Evolutionary conservation across 306 rosid genomes (phyloP).

Genomic region (Mucuna pruriens): DNA sequence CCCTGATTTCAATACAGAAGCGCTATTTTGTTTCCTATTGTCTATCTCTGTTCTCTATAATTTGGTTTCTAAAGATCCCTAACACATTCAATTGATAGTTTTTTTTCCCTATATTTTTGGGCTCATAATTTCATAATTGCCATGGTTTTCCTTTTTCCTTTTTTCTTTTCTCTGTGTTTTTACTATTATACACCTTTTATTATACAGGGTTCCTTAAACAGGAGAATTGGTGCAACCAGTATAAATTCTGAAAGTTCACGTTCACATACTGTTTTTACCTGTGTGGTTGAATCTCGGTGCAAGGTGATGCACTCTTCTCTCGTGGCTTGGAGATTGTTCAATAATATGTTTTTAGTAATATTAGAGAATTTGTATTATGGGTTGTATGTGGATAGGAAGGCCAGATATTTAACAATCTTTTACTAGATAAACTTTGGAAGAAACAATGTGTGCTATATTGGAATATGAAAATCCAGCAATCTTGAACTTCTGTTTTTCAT

Average conservation of each 20-base stretch:
- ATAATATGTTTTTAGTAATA: background rate
- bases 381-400: slow-evolving; percentile 12
- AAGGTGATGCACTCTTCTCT: slow-evolving; percentile 59
- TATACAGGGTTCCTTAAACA: slow-evolving; percentile 81
- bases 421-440: background rate
- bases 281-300: slow-evolving; percentile 85
- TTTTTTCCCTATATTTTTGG: background rate
- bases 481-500: background rate
- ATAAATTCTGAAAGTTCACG: slow-evolving; percentile 93
- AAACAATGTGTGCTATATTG: slow-evolving; percentile 14
- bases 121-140: background rate
- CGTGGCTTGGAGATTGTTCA: background rate
- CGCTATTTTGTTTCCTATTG: background rate
- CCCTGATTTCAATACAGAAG: background rate
- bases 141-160: background rate
- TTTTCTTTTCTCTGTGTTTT: background rate
- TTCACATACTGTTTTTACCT: slow-evolving; percentile 94
- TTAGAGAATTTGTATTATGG: slow-evolving; percentile 19
- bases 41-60: background rate
- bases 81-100: background rate
- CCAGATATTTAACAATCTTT: background rate
- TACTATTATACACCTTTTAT: slow-evolving; percentile 10
- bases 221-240: slow-evolving; percentile 89
- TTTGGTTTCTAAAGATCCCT: background rate
- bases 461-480: background rate